These are phyloP conservation scores for Chrysanthemum seticuspe DNA, from an alignment of 129 eudicot species.

Conservation along the genomic window DNA sequence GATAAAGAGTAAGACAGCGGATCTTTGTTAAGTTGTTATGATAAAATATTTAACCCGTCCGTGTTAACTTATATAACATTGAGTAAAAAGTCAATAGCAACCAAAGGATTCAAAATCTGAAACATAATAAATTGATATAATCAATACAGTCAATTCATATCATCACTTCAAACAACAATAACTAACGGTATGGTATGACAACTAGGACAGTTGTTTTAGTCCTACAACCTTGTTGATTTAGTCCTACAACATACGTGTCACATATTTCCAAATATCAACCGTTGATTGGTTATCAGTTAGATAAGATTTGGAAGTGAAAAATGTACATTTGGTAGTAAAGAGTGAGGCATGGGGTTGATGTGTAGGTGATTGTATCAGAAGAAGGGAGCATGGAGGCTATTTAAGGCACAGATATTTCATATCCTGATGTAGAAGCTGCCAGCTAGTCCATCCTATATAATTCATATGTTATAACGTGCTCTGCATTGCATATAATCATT, in stretches of 20 bases:
- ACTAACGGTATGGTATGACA: conserved; percentile 30
- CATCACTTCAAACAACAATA: neutral
- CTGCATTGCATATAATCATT: conserved; percentile 32
- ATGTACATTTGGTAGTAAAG: conserved; percentile 1
- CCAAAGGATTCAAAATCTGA: neutral
- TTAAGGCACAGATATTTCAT: conserved; percentile 20
- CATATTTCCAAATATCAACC: neutral
- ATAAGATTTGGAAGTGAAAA: conserved; percentile 9
- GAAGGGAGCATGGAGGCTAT: conserved; percentile 29
- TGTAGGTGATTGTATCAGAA: conserved; percentile 16
- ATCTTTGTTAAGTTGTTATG: too few relatives aligned
- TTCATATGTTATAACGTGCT: conserved; percentile 1
- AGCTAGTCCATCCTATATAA: conserved; percentile 13
- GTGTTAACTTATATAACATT: too few relatives aligned
- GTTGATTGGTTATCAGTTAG: conserved; percentile 26
- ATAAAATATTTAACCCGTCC: too few relatives aligned
- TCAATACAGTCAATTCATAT: neutral
- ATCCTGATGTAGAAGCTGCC: conserved; percentile 23
- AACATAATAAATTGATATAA: conserved; percentile 11
- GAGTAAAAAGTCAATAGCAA: too few relatives aligned
- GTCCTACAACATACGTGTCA: conserved; percentile 7
- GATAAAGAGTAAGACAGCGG: too few relatives aligned
- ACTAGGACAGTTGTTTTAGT: conserved; percentile 11
- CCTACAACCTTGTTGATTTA: neutral
- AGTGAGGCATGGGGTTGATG: conserved; percentile 18